These are phyloP conservation scores for Fragaria ananassa DNA, from an alignment of 306 rosid species.

Conservation along the genomic window DNA sequence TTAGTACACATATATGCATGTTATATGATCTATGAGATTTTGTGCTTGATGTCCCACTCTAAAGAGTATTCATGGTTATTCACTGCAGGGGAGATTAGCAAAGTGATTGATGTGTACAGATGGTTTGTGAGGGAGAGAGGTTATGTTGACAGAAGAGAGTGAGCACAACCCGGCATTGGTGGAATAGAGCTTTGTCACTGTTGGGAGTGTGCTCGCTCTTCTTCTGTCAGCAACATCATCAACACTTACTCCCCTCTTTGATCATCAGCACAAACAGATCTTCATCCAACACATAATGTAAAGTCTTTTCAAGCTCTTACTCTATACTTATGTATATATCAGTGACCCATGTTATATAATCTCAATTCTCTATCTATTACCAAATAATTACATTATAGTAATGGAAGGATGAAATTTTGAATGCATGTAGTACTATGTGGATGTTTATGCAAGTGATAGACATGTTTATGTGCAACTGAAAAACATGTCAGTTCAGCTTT, in stretches of 20 bases:
- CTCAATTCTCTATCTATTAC: neutral
- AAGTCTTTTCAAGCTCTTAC: neutral
- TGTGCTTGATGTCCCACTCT: neutral
- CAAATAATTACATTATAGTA: neutral
- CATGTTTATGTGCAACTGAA: neutral
- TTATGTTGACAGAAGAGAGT: slow-evolving; percentile 98
- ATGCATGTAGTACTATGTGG: neutral
- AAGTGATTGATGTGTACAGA: neutral
- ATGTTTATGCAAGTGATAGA: neutral
- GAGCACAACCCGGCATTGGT: slow-evolving; percentile 71
- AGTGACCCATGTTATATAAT: neutral
- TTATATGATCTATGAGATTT: neutral
- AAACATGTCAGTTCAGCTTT: neutral
- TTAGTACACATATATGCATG: neutral
- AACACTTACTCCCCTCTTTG: neutral
- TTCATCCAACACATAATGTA: slow-evolving; percentile 1
- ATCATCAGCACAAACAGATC: neutral
- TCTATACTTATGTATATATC: no score
- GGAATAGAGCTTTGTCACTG: slow-evolving; percentile 46
- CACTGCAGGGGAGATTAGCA: neutral
- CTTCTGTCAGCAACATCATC: slow-evolving; percentile 57
- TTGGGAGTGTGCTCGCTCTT: no score
- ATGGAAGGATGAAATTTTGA: neutral
- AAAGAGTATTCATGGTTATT: neutral
- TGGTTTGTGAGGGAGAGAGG: neutral